Evolutionary conservation across 139 green algal genomes (phyloP), one percentile per base, ranked within the genome.

Genomic region (Bryopsis sp.): DNA sequence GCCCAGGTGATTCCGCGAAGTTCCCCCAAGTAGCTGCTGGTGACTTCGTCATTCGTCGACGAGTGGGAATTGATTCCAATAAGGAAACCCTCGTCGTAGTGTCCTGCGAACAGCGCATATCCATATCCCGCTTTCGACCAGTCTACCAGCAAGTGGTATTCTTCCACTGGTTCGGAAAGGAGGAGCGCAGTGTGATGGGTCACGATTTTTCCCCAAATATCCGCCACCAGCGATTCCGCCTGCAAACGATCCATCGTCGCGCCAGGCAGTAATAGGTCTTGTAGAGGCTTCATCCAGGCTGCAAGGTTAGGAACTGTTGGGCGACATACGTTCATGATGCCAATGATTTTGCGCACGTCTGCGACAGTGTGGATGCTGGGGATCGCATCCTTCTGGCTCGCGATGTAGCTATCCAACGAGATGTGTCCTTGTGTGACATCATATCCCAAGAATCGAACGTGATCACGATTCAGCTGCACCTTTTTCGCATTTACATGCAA

Each of bases 401-500:
- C 6, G 28, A 65, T 65, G 31, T 35, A 65, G 28, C 32, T 32
- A 46, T 22, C 15, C 29, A 65, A 65, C 19, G 28, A 46, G 43
- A 35, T 47, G 26, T 6, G 19, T 26, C 58, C 58, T 26, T 5
- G 7, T 28, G n/a, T 26, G 39, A 65, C 28, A 39, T 65, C 58
- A 65, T 47, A 65, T 39, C 58, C 58, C 6, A 65, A 39, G 43
- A 65, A 65, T 39, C 19, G 6, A 22, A 65, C 58, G 6, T 7
- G 26, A 15, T 39, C 26, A 5, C 4, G 4, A 24, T 6, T 11
- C 4, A 65, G 28, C 19, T 46, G 19, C 4, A 65, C 28, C 58
- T 65, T 65, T 24, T 65, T 5, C 26, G n/a, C 8, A 65, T 65
- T 65, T 6, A 65, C 4, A 22, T 11, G 28, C 39, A 65, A 65